Percentiles rank a stretch among this genome's conserved stretches.
Evolutionary conservation across 1,284 basidiomycete genomes (phyloP).

Genomic region (Cryptococcus wingfieldii): DNA sequence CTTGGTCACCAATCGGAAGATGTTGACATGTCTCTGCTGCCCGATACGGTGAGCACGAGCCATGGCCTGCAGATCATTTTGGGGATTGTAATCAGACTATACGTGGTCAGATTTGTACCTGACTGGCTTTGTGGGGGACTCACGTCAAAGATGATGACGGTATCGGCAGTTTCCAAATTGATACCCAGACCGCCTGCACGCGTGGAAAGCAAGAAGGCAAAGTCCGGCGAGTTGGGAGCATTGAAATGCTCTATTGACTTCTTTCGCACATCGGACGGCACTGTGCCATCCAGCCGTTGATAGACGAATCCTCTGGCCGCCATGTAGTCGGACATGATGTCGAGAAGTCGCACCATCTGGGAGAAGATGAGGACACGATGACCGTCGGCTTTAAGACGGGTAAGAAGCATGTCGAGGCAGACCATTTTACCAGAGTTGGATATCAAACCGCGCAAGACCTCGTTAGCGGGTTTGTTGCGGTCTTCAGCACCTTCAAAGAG

Average conservation of each 20-base stretch:
- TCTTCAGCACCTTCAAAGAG: conserved; percentile 94
- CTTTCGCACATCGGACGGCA: conserved; percentile 75
- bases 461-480: conserved; percentile 61
- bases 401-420: conserved; percentile 87
- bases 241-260: conserved; percentile 77
- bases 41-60: conserved; percentile 95
- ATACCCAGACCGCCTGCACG: conserved; percentile 97
- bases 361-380: conserved; percentile 98
- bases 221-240: conserved; percentile 65
- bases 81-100: conserved; percentile 62
- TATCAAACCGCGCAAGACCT: conserved; percentile 89
- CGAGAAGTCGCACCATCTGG: conserved; percentile 98
- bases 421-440: conserved; percentile 99
- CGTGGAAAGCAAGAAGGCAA: conserved; percentile 85
- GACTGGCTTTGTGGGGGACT: conserved; percentile 37
- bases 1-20: conserved; percentile 92
- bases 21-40: conserved; percentile 96
- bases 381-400: conserved; percentile 80
- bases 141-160: conserved; percentile 98
- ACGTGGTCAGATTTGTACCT: background rate
- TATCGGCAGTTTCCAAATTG: conserved; percentile 96
- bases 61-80: conserved; percentile 99
- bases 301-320: conserved; percentile 77
- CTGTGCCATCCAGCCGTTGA: conserved; percentile 69
- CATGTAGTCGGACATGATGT: conserved; percentile 98